Base-by-base conservation (phyloP, 1,284 basidiomycete species). In the Heliocybe sulcata region DNA sequence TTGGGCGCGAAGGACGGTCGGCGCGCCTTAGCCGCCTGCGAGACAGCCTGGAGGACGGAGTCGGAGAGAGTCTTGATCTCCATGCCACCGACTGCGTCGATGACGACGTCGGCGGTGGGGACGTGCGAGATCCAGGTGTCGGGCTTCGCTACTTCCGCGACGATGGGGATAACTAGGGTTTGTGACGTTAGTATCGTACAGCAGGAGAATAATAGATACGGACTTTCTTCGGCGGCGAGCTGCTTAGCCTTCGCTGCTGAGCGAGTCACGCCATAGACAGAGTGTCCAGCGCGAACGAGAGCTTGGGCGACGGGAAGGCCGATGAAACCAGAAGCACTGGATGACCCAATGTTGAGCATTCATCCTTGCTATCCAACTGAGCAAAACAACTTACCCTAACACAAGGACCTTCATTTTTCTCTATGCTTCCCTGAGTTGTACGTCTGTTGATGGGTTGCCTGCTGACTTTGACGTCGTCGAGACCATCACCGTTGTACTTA, bases 251-350 rank as follows among this genome's bases (percentile, higher is more conserved):
- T 74, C 4, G 58, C 62, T 4, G 69, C 67, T 3, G 70, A 72
- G 27, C 80, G 73, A 0, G 77, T 77, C 14, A 72, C 65, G 20
- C 79, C 80, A 55, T 77, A 79, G 4, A 81, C 79, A 23, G 73
- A 69, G 58, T 82, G 77, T 0, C 80, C 80, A 0, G 73, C 74
- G n/a, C 79, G 73, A 3, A 72, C 66, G 47, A 79, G 69, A 0
- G 80, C 79, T 52, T 77, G 72, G 1, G 77, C 73, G 20, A 70
- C 69, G 6, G 77, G 75, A 6, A 72, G 63, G 6, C 77, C 79
- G 55, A 81, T 75, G 64, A 77, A 77, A 35, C 80, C 79, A 35
- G 70, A 69, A 27, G 73, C 72, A 29, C 73, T 67, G 48, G 14
- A 27, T 25, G n/a, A 25, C 19, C 10, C 22, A 19, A 20, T 22